Base-by-base conservation (phyloP, 306 rosid species). In the Lathyrus aphaca region DNA sequence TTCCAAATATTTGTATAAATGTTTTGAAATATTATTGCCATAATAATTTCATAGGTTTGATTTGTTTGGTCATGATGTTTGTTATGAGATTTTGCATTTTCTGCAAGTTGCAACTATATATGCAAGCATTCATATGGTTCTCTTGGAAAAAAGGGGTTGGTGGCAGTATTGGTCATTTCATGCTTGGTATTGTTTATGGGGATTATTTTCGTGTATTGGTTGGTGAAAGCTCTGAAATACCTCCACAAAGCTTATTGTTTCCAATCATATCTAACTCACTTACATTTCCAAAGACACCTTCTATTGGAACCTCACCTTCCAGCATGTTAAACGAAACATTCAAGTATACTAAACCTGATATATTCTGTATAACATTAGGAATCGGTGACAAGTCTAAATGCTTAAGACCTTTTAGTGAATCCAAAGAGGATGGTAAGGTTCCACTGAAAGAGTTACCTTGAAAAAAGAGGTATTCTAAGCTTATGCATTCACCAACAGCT, bases 111-210 rank as follows among this genome's bases (percentile, higher is more conserved):
- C 82, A 82, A 82, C 74, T 16, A 43, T 48, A 42, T 69, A 77
- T 78, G 77, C 49, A 44, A 63, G 18, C 66, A 74, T 11, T 68
- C 68, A 3, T 10, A 57, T 50, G 85, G 85, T 51, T 65, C 72
- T 58, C 59, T 82, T 8, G 82, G 85, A 11, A 82, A 58, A 82
- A 78, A 77, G 60, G 59, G 85, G 25, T n/a, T 69, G 82, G 3
- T 77, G 2, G 79, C 77, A 50, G 14, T 74, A 60, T 18, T 64
- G 8, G 60, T 19, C 0, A 3, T 51, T 58, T 14, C 13, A 65
- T 64, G 17, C 42, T 15, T 77, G 30, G 1, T 70, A 7, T 14
- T 70, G 43, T 23, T 65, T 13, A 7, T 82, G 38, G 72, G 2
- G 21, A 9, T 45, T 18, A 25, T 42, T 65, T 56, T 68, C 0